Evolutionary conservation across 306 rosid genomes (phyloP), one percentile per base, ranked within the genome.

Genomic region (Arachis stenosperma): DNA sequence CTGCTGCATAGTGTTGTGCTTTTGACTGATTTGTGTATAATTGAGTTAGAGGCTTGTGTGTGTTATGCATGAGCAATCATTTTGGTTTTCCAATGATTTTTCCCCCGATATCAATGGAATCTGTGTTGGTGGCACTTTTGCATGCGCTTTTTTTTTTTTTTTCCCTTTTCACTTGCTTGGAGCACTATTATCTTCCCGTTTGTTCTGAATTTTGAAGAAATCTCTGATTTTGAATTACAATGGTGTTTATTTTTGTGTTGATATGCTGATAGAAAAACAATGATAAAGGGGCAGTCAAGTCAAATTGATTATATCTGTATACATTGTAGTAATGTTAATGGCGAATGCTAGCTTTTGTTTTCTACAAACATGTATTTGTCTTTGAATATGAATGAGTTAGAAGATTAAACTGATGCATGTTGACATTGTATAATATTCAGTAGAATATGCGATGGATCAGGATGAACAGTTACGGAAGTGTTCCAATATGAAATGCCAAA

Each of bases 401-500:
- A 52, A 57, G 78, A 82, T 59, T 70, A 69, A 61, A 75, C 78
- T 82, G 48, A 73, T 78, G 44, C 47, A 8, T 69, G 10, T 43
- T 83, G 82, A 73, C 61, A 62, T 68, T 85, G 78, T 60, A 82
- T 92, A 90, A 67, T 77, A 69, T 70, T 71, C 63, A 61, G 61
- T 37, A 61, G 67, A 77, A 37, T 78, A 76, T 85, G 87, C 83
- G 78, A 86, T 91, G 99, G 87, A 91, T 62, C 75, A 58, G 51
- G 86, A 87, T 61, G 85, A 75, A 41, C 78, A 83, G 80, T 65
- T 73, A 55, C 84, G 63, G 81, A 95, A 83, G 81, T 85, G 86
- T 79, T 81, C 89, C 84, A 82, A 81, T 75, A 65, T 67, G 90
- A 89, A 91, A 80, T 82, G 83, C 76, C 96, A 86, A 63, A 81